Conservation (phyloP, 1,284 basidiomycete genomes). For the Ceratobasidium sp. region DNA sequence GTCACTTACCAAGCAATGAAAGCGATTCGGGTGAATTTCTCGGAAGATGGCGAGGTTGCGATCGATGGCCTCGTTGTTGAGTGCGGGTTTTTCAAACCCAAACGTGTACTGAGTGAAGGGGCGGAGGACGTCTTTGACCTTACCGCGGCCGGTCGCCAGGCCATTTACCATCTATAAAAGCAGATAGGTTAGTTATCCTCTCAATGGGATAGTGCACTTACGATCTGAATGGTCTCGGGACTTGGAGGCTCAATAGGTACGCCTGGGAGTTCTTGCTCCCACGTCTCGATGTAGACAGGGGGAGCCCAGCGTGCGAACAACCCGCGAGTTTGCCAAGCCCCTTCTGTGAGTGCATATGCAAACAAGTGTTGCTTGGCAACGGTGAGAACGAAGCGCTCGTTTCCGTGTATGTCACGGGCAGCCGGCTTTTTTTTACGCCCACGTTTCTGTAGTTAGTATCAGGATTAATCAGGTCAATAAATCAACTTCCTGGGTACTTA, state of each 20-base stretch:
- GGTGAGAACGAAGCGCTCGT: neutral
- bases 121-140: neutral
- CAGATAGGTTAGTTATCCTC: too few relatives aligned
- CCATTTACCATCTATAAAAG: neutral
- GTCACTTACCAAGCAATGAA: constrained; percentile 2
- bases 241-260: neutral
- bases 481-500: neutral
- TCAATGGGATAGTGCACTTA: neutral
- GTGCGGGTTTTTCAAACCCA: constrained; percentile 4
- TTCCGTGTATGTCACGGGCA: neutral
- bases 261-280: neutral
- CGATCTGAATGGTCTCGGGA: neutral
- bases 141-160: neutral
- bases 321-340: constrained; percentile 1
- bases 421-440: neutral
- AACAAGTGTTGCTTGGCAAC: neutral
- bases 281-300: neutral
- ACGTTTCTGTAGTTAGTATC: neutral
- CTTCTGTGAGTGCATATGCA: neutral
- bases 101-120: neutral
- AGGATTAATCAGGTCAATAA: neutral
- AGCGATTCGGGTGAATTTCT: neutral
- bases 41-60: neutral
- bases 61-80: neutral
- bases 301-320: neutral